Evolutionary conservation across 192 early-diverging fungal species (phyloP), one percentile per base, ranked within the genome.

Genomic region (Backusella tarrabulga): DNA sequence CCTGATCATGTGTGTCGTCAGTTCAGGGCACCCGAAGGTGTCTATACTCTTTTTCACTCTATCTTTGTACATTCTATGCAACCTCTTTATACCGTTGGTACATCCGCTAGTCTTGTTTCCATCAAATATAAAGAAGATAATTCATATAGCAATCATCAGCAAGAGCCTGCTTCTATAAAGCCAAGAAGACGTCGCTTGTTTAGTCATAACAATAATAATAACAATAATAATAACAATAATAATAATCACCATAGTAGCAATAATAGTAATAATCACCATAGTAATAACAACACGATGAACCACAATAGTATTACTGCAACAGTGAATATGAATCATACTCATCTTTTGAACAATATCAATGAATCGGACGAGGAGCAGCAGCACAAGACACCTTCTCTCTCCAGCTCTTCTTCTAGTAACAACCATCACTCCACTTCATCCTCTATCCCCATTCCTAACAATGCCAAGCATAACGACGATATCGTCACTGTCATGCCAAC

Each of bases 41-140:
- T 72, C 41, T 90, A 90, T 75, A 78, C 70, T 14, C 78, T 90
- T 1, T 74, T 70, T 7, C 83, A 88, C 50, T 80, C 85, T 15
- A 90, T 90, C 35, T 78, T 80, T 40, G 67, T 88, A 44, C 84
- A 85, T 40, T 79, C 83, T 60, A 75, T 84, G 23, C 44, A 70
- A 17, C 85, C 88, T 9, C 81, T 83, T 50, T 83, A 83, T 34
- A 81, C 79, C 26, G 84, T 82, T 66, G 85, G 85, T 14, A 88
- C 88, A 23, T 67, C 79, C 35, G 82, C 85, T 35, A 85, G 85
- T 12, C 67, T 86, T 17, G 85, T 90, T 56, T 86, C 84, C 15
- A 86, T 90, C 63, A 90, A 90, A 76, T 88, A 88, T 73, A 90
- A 88, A 71, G 84, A 88, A 14, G 56, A 63, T 52, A 85, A 81